Conservation (phyloP, 257 asterid genomes). For the Jasminum sambac region DNA sequence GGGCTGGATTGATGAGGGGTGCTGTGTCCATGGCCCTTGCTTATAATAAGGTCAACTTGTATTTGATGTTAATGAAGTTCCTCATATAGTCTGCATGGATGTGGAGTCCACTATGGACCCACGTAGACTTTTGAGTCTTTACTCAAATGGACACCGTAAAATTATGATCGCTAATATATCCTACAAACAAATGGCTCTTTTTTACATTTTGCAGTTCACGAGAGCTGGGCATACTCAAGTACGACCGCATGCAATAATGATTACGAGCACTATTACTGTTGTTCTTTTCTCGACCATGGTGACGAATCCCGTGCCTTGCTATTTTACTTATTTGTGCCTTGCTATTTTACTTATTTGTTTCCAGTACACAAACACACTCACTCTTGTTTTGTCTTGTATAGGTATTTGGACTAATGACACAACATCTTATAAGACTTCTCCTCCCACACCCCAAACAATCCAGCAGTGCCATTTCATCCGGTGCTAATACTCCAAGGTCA, state of each 20-base stretch:
- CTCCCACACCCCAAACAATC: constrained; percentile 29
- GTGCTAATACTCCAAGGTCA: constrained; percentile 31
- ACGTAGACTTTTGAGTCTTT: too few relatives aligned
- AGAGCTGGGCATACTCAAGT: constrained; percentile 32
- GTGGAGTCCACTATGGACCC: too few relatives aligned
- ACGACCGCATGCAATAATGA: constrained; percentile 44
- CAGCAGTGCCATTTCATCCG: constrained; percentile 26
- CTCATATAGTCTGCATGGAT: too few relatives aligned
- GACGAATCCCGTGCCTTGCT: constrained; percentile 12
- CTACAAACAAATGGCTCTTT: background rate
- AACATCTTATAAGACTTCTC: constrained; percentile 39
- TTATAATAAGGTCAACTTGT: constrained; percentile 38
- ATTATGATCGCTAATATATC: too few relatives aligned
- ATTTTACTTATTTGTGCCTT: too few relatives aligned
- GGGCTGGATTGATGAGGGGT: constrained; percentile 53
- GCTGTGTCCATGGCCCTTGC: constrained; percentile 52
- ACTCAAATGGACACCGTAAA: too few relatives aligned
- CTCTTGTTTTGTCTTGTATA: background rate
- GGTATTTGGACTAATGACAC: constrained; percentile 45
- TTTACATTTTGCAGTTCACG: constrained; percentile 33
- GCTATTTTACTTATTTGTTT: background rate
- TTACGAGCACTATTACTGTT: constrained; percentile 43
- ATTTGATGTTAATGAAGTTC: background rate
- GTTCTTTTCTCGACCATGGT: constrained; percentile 52
- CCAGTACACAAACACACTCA: background rate